A percentile compares a stretch with the other conserved stretches of the same genome.
Conservation (phyloP, 768 basidiomycete genomes). For the Coprinellus micaceus region DNA sequence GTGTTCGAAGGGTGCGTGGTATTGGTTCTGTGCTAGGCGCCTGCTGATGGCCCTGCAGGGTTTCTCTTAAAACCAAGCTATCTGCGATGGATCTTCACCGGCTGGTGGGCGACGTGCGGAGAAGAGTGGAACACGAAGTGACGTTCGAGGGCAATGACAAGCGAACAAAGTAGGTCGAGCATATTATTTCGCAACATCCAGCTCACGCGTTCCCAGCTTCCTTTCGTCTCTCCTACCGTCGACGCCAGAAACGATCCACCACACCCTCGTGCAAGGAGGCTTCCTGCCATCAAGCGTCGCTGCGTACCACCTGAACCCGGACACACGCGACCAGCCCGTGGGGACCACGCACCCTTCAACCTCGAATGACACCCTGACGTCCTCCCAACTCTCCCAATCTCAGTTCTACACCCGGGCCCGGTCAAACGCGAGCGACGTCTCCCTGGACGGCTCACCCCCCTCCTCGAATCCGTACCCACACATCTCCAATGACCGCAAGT, state of each 20-base stretch:
- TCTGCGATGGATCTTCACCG: slow-evolving; percentile 63
- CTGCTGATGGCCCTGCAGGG: slow-evolving; percentile 38
- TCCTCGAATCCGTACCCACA: slow-evolving; percentile 22
- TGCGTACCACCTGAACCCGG: slow-evolving; percentile 10
- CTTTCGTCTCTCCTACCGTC: slow-evolving; percentile 71
- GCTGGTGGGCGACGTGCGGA: slow-evolving; percentile 68
- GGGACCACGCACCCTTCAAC: neutral
- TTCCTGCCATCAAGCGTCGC: slow-evolving; percentile 17
- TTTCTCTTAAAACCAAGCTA: slow-evolving; percentile 81
- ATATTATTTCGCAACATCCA: slow-evolving; percentile 2
- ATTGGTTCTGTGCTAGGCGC: neutral
- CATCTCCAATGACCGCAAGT: slow-evolving; percentile 40
- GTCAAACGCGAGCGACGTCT: slow-evolving; percentile 4
- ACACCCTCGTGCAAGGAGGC: slow-evolving; percentile 68
- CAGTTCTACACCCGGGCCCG: slow-evolving; percentile 24
- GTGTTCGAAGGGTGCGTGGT: slow-evolving; percentile 78
- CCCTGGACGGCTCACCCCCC: neutral
- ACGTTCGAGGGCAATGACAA: slow-evolving; percentile 58
- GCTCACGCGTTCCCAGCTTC: slow-evolving; percentile 45
- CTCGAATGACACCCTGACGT: slow-evolving; percentile 20
- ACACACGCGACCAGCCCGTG: slow-evolving; percentile 6
- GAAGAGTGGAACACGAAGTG: slow-evolving; percentile 70
- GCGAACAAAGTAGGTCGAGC: slow-evolving; percentile 46
- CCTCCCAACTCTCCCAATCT: slow-evolving; percentile 28
- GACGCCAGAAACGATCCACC: slow-evolving; percentile 65